Evolutionary conservation across 75 land plant species (phyloP).

Genomic region (Azolla pinnata): DNA sequence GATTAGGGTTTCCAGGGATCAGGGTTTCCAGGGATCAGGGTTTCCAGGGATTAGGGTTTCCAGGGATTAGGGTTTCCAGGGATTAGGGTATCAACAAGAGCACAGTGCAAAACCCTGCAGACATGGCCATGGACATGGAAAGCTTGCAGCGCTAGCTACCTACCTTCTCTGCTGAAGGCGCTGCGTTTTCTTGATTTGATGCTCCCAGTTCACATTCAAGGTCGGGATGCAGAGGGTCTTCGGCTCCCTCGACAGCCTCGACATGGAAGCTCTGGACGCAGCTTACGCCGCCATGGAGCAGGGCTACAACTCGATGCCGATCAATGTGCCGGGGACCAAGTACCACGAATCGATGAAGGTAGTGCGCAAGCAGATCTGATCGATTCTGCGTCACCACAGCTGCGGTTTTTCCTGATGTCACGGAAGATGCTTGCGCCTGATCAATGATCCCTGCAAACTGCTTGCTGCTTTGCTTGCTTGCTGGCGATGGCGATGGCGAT

Average conservation of each 20-base stretch:
- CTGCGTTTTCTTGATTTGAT: neutral
- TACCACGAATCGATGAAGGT: constrained; percentile 55
- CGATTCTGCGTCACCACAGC: too few relatives aligned
- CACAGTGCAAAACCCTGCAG: too few relatives aligned
- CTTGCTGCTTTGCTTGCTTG: too few relatives aligned
- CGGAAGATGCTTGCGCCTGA: too few relatives aligned
- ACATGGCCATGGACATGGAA: too few relatives aligned
- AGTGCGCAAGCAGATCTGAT: neutral
- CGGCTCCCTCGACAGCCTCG: constrained; percentile 23
- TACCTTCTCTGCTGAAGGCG: neutral
- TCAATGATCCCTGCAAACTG: too few relatives aligned
- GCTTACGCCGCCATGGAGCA: constrained; percentile 35
- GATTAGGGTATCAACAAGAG: too few relatives aligned
- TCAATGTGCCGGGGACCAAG: constrained; percentile 49
- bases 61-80: neutral
- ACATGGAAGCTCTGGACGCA: constrained; percentile 36
- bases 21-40: neutral
- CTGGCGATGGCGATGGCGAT: too few relatives aligned
- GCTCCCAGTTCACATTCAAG: constrained; percentile 56
- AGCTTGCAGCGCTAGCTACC: too few relatives aligned
- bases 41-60: neutral
- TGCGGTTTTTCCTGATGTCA: too few relatives aligned
- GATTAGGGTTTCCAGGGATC: too few relatives aligned
- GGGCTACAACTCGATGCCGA: constrained; percentile 59
- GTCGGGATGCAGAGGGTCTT: constrained; percentile 47